A percentile compares a stretch with the other conserved stretches of the same genome.
Conservation (phyloP, 2,329 filamentous ascomycete genomes). For the Bipolaris gigantea region DNA sequence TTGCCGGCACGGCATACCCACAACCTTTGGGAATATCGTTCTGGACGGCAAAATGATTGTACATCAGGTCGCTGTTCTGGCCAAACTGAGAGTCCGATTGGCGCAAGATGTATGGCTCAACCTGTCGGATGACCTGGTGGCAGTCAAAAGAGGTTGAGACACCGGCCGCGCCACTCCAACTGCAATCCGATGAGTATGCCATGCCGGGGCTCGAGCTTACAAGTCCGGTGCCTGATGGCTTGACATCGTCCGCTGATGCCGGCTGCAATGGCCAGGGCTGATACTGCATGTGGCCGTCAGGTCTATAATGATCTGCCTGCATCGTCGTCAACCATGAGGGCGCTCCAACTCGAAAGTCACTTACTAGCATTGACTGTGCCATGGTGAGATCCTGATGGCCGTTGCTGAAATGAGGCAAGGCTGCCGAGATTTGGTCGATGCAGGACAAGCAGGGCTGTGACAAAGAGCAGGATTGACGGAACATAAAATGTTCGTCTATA, state of each 20-base stretch:
- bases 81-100: constrained; percentile 9
- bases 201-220: background rate
- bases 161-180: constrained; percentile 1
- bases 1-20: background rate
- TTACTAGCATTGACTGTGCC: constrained; percentile 22
- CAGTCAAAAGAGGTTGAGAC: constrained; percentile 2
- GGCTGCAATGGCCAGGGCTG: constrained; percentile 14
- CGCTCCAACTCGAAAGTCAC: background rate
- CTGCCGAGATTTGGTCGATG: constrained; percentile 1
- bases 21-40: constrained; percentile 6
- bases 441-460: constrained; percentile 6
- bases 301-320: constrained; percentile 15
- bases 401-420: background rate
- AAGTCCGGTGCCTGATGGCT: background rate
- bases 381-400: constrained; percentile 10
- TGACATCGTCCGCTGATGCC: constrained; percentile 3
- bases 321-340: constrained; percentile 4
- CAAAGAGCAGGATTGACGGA: constrained; percentile 3
- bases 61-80: constrained; percentile 11
- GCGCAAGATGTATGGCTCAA: constrained; percentile 13
- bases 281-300: constrained; percentile 4
- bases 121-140: background rate
- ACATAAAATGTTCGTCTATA: constrained; percentile 2
- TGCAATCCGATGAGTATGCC: background rate
- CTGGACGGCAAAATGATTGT: constrained; percentile 9